These are phyloP conservation scores for Podila verticillata DNA, from an alignment of 192 early-diverging fungal genomes.

Conservation along the genomic window DNA sequence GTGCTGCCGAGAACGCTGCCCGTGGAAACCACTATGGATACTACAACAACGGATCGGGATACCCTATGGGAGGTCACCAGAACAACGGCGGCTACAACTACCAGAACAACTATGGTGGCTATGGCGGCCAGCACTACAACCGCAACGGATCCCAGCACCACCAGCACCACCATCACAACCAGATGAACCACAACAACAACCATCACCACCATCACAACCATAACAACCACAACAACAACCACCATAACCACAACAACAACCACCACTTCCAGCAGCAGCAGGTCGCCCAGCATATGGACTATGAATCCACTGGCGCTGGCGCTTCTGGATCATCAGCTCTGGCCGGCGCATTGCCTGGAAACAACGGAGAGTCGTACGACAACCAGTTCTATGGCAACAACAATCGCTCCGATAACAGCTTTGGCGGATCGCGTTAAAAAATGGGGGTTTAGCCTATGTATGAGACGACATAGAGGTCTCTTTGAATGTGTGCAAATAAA, in stretches of 20 bases:
- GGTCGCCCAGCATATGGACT: constrained; percentile 20
- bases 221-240: constrained; percentile 42
- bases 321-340: constrained; percentile 39
- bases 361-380: constrained; percentile 36
- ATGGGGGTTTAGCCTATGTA: too few species aligned
- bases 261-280: constrained; percentile 24
- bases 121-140: constrained; percentile 18
- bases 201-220: constrained; percentile 27
- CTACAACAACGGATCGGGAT: constrained; percentile 46
- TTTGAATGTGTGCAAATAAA: too few species aligned
- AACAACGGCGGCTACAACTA: constrained; percentile 49
- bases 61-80: constrained; percentile 41
- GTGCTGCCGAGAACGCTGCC: constrained; percentile 60
- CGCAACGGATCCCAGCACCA: constrained; percentile 7
- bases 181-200: constrained; percentile 14
- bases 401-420: too few species aligned
- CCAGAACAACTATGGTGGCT: constrained; percentile 20
- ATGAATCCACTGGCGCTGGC: constrained; percentile 28
- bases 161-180: constrained; percentile 4
- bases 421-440: constrained; percentile 1
- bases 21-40: constrained; percentile 50
- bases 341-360: constrained; percentile 40
- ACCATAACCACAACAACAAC: constrained; percentile 54
- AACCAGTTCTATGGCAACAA: constrained; percentile 4
- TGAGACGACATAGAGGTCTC: too few species aligned